Evolutionary conservation across 1,284 basidiomycete species (phyloP).

Genomic region (Microbotryomycetes sp.): DNA sequence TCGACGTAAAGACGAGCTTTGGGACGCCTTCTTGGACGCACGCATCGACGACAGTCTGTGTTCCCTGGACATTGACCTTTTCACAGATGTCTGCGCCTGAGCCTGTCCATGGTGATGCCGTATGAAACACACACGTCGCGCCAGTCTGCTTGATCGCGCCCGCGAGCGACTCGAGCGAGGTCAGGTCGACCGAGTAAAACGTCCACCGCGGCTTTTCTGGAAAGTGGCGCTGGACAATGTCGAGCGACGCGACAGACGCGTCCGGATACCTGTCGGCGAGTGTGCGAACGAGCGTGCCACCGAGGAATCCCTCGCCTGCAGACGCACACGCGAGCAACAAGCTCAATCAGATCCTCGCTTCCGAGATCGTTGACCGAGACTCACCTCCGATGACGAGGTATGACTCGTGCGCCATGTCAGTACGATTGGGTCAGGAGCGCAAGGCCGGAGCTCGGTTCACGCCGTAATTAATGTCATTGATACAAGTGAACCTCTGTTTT

Average conservation of each 20-base stretch:
- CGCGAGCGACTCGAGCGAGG: slow-evolving; percentile 62
- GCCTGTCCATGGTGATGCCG: slow-evolving; percentile 75
- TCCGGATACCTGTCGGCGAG: slow-evolving; percentile 63
- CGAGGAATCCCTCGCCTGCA: slow-evolving; percentile 62
- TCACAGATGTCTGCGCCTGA: slow-evolving; percentile 67
- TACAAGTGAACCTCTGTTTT: too few species aligned
- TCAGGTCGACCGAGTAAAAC: slow-evolving; percentile 80
- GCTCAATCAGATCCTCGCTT: background rate
- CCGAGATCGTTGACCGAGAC: background rate
- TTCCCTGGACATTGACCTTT: slow-evolving; percentile 92
- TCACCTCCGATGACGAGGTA: slow-evolving; percentile 34
- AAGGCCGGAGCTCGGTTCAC: too few species aligned
- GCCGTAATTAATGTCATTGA: too few species aligned
- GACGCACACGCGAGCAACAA: background rate
- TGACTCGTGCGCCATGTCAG: slow-evolving; percentile 9
- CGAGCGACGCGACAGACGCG: slow-evolving; percentile 63
- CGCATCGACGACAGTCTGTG: slow-evolving; percentile 73
- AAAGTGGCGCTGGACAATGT: slow-evolving; percentile 77
- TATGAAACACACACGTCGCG: slow-evolving; percentile 86
- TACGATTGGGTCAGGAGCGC: too few species aligned
- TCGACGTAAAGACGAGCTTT: slow-evolving; percentile 92
- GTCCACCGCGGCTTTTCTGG: slow-evolving; percentile 45
- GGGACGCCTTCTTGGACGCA: slow-evolving; percentile 60
- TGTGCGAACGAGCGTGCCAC: slow-evolving; percentile 78
- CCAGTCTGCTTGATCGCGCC: slow-evolving; percentile 66